Evolutionary conservation across 139 green algal species (phyloP), one percentile per base, ranked within the genome.

Genomic region (Ostreobium quekettii): DNA sequence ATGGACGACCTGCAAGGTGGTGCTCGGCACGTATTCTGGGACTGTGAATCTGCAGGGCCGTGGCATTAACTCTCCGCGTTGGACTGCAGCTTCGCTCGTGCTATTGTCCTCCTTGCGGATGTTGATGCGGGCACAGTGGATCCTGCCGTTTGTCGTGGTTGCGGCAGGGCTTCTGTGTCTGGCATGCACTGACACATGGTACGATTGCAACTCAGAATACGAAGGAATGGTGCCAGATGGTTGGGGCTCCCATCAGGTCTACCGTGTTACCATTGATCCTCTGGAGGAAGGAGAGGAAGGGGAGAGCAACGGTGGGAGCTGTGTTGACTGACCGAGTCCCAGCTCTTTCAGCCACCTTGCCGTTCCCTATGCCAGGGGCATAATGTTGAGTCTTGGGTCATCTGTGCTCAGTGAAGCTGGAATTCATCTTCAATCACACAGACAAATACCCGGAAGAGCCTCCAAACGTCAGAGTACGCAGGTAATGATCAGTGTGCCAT

Each of bases 401-500:
- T n/a, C n/a, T n/a, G n/a, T n/a, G n/a, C 46, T 53, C 29, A 47
- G 60, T 49, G 6, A 39, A 8, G 6, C 60, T 67, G 33, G 67
- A 74, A 28, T 36, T 74, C 5, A 33, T 74, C 24, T 74, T 74
- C 49, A 28, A 35, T 26, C 60, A 89, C 73, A 87, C 78, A 24
- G 49, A 71, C 0, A 75, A 48, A 1, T 89, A 89, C 66, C 83
- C 83, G 0, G 83, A 89, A 39, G 78, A 84, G 59, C 33, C 74
- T 0, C 83, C 83, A 29, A 76, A 70, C 68, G 28, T 87, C 11
- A 70, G 75, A 64, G 49, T 87, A n/a, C 67, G 83, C 57, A 86
- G 78, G 42, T 69, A 88, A 46, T 72, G 76, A 1, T 86, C 86
- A 22, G 73, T 96, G 2, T 83, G 65, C 48, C 81, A 89, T 22